Evolutionary conservation across 192 early-diverging fungal species (phyloP), one percentile per base, ranked within the genome.

Genomic region (Spizellomyces sp.): DNA sequence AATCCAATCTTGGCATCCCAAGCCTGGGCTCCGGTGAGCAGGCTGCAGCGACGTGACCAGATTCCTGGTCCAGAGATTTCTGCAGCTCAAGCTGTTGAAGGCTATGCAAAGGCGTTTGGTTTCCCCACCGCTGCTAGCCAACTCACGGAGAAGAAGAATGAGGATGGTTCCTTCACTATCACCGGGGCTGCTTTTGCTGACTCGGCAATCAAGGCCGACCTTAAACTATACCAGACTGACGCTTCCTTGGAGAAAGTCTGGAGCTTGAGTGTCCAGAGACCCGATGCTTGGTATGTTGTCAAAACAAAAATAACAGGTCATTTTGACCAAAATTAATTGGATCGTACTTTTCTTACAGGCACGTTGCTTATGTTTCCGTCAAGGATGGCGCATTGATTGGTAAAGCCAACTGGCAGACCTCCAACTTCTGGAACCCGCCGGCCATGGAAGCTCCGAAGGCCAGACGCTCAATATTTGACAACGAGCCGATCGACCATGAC

Each of bases 351-450:
- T 36, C 27, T 36, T 36, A 36, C 27, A 36, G 27, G 27, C 67
- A 69, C 67, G 55, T 63, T 10, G 69, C 69, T 5, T 71, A 52
- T 22, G 48, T 71, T 61, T 63, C 60, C 15, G 61, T 43, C 60
- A 46, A 19, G 15, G 61, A 62, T 48, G 69, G 69, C 41, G 12
- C 44, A n/a, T 58, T 71, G 12, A 61, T 71, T 48, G 69, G 69
- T 6, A 62, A 63, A 8, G 14, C 58, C 46, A 52, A 71, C 69
- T 71, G 69, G 69, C 69, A 71, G 50, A 64, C 69, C 14, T 43
- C 69, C 15, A 71, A 71, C 61, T 71, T 63, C 50, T 71, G 69
- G 69, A 7, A 58, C 54, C 69, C 69, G 2, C 47, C 59, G 15
- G 48, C 63, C 44, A 4, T 2, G 1, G 14, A 15, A 9, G 36